Percentiles rank a stretch among this genome's conserved stretches.
These are phyloP conservation scores for Mikania micrantha DNA, from an alignment of 129 eudicot genomes.

Conservation along the genomic window DNA sequence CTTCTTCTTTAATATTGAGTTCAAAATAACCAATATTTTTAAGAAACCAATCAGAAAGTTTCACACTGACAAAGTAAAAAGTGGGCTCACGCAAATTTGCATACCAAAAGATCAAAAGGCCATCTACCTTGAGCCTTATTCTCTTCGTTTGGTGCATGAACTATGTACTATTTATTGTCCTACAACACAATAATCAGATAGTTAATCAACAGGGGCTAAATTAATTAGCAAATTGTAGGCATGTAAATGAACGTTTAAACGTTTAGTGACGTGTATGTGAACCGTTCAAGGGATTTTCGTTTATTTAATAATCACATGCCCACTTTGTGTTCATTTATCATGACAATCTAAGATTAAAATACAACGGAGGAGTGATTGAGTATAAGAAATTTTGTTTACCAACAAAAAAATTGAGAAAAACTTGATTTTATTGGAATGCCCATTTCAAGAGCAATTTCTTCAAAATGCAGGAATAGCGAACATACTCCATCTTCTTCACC, in stretches of 20 bases:
- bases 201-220: background rate
- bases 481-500: no score
- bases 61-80: background rate
- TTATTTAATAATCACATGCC: no score
- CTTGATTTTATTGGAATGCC: conserved; percentile 61
- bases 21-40: conserved; percentile 61
- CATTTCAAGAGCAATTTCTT: conserved; percentile 79
- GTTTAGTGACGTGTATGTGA: no score
- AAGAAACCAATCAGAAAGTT: background rate
- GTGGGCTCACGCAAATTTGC: background rate
- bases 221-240: conserved; percentile 5
- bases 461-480: no score
- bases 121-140: conserved; percentile 52
- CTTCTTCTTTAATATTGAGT: conserved; percentile 56
- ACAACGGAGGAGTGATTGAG: background rate
- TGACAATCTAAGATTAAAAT: no score
- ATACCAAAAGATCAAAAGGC: conserved; percentile 93
- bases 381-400: no score
- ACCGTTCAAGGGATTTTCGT: no score
- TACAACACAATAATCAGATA: conserved; percentile 77
- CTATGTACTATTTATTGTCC: conserved; percentile 62
- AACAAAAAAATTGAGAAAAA: background rate
- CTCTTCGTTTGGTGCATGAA: conserved; percentile 66
- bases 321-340: no score
- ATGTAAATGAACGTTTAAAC: no score